Evolutionary conservation across 208 protist genomes (phyloP), one percentile per base, ranked within the genome.

Genomic region (Leishmania turanica): DNA sequence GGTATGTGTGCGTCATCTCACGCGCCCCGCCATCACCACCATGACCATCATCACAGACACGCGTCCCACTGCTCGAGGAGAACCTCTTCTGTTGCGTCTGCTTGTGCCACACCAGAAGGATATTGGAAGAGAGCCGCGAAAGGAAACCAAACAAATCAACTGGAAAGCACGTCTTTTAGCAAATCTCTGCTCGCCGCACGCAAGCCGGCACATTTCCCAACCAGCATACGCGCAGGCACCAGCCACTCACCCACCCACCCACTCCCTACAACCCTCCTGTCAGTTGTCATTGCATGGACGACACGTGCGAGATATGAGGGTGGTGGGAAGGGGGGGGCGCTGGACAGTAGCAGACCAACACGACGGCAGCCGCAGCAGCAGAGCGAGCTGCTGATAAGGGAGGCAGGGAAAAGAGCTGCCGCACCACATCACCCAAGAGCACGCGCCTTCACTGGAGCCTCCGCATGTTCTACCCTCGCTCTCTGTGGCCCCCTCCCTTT

Each of bases 61-160:
- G 19, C 27, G 31, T 21, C 15, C 17, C 51, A 54, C 51, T 8
- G 17, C 51, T 54, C 51, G 51, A 54, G 17, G 17, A 54, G 51
- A 15, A 13, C 51, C 15, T 54, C 51, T 54, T 21, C 51, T 54
- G 51, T 21, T 54, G 17, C 51, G 51, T 21, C 3, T 54, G 51
- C 3, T 6, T 54, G 51, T 21, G 51, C n/a, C n/a, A 2, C 58
- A 64, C 21, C 3, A 27, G 58, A 64, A 31, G 21, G 17, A 11
- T 21, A 21, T 47, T 47, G 66, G 40, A 21, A 83, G 81, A 84
- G 77, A 83, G 79, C 2, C 15, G 51, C 15, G 40, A 87, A 17
- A 82, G 79, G 74, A 40, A 79, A 78, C 9, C 9, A 31, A 7
- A 60, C 11, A 72, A 58, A 7, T 17, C 15, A 79, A 31, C 77